Conservation (phyloP, 1,139 yeast species). For the Petasospora rhodanensis region DNA sequence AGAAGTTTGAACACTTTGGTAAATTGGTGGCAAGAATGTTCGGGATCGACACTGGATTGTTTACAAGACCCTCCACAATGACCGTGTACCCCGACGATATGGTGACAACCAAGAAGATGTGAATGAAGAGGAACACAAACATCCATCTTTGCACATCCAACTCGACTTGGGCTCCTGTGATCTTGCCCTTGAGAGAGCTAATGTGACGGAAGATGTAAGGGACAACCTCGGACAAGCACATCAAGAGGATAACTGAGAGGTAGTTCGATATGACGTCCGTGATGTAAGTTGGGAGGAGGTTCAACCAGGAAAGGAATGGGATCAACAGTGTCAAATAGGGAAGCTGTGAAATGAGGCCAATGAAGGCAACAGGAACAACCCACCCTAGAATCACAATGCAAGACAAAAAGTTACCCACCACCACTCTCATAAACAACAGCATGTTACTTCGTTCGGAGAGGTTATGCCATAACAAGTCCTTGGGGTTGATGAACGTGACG, state of each 20-base stretch:
- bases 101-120: slow-evolving; percentile 79
- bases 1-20: slow-evolving; percentile 80
- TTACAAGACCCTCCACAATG: slow-evolving; percentile 57
- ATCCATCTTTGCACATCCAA: slow-evolving; percentile 62
- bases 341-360: slow-evolving; percentile 62
- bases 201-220: slow-evolving; percentile 47
- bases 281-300: slow-evolving; percentile 47
- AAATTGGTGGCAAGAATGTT: slow-evolving; percentile 65
- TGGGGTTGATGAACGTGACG: slow-evolving; percentile 48
- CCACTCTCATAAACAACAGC: slow-evolving; percentile 33
- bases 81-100: slow-evolving; percentile 77
- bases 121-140: slow-evolving; percentile 69
- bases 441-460: slow-evolving; percentile 35
- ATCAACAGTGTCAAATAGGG: slow-evolving; percentile 52
- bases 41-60: slow-evolving; percentile 71
- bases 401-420: slow-evolving; percentile 40
- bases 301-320: slow-evolving; percentile 50
- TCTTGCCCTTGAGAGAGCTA: slow-evolving; percentile 44
- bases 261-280: slow-evolving; percentile 52
- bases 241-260: slow-evolving; percentile 56
- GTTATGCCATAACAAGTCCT: slow-evolving; percentile 59
- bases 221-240: slow-evolving; percentile 53
- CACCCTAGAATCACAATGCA: slow-evolving; percentile 51
- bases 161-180: slow-evolving; percentile 55
- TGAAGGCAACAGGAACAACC: slow-evolving; percentile 68